phyloP scores from a whole-genome alignment of 2,329 filamentous ascomycete species.

The Dendrostoma leiphaemia region DNA sequence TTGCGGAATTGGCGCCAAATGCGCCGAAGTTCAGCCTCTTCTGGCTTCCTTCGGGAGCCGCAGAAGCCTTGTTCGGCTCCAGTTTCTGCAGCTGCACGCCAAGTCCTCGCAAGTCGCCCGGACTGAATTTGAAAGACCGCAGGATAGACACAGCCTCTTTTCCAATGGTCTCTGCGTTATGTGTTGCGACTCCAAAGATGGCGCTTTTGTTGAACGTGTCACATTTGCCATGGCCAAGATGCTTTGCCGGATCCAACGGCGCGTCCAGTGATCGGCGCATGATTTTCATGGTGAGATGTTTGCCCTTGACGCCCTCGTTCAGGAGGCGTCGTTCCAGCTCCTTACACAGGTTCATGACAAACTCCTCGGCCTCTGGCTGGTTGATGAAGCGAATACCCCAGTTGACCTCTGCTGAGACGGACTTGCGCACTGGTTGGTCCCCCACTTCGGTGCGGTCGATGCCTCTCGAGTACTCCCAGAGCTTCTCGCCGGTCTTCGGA shows the following conservation, averaged over 20 bases:
- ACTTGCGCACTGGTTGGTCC: conserved; percentile 82
- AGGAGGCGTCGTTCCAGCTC: conserved; percentile 80
- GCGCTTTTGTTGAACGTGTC: conserved; percentile 91
- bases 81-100: conserved; percentile 93
- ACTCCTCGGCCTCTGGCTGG: conserved; percentile 90
- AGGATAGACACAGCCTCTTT: conserved; percentile 86
- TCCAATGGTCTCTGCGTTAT: conserved; percentile 66
- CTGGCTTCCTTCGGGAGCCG: conserved; percentile 71
- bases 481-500: conserved; percentile 86
- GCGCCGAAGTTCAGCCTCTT: conserved; percentile 71
- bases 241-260: conserved; percentile 86
- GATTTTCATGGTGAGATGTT: conserved; percentile 88
- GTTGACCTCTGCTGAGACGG: conserved; percentile 94
- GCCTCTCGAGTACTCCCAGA: conserved; percentile 87
- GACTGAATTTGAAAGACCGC: conserved; percentile 76
- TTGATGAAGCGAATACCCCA: conserved; percentile 96
- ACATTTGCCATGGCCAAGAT: conserved; percentile 92
- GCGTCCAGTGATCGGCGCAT: conserved; percentile 87
- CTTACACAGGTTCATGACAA: conserved; percentile 78
- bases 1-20: conserved; percentile 35
- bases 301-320: conserved; percentile 83
- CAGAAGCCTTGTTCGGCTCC: conserved; percentile 67
- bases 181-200: conserved; percentile 79
- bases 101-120: conserved; percentile 88
- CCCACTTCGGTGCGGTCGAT: conserved; percentile 86